Evolutionary conservation across 2,329 filamentous ascomycete species (phyloP), one percentile per base, ranked within the genome.

Genomic region (Pseudogymnoascus sp.): DNA sequence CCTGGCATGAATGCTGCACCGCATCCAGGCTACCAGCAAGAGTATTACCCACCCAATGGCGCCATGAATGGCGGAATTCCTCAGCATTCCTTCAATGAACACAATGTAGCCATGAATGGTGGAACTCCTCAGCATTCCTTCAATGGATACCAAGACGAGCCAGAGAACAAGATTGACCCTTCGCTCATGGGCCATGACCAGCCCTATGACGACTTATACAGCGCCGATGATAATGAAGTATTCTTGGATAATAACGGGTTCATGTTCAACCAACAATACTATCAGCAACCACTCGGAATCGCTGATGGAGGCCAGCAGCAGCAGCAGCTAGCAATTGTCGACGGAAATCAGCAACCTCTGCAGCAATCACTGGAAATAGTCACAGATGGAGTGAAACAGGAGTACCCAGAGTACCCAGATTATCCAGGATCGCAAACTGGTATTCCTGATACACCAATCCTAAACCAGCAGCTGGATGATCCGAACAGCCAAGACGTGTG

Each of bases 21-120:
- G 75, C 75, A 36, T 73, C 77, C 14, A 72, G 73, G 42, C 75
- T 78, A 62, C 72, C 71, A n/a, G 34, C 34, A 40, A 37, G 34
- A 60, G 7, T 64, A 64, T 28, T 68, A 68, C 46, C 61, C 8
- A 18, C 66, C 63, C 31, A 68, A 64, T 23, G 44, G 12, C 1
- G 4, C 8, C 4, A 16, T 53, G n/a, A 53, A 53, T 53, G 44
- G 44, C 16, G 23, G 44, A 16, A 31, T 53, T 28, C 6, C 14
- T 53, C 44, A 53, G 44, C 21, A 53, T 10, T 12, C 23, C 7
- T 53, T 25, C 44, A 53, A 53, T 53, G 44, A 59, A n/a, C 66
- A 64, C 34, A 68, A 64, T 25, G 46, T 4, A 5, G 2, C n/a
- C 8, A 18, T 53, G 16, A 53, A 53, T 31, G 46, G 46, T 53